Conservation (phyloP, 768 basidiomycete species). For the Macrocybe gigantea region DNA sequence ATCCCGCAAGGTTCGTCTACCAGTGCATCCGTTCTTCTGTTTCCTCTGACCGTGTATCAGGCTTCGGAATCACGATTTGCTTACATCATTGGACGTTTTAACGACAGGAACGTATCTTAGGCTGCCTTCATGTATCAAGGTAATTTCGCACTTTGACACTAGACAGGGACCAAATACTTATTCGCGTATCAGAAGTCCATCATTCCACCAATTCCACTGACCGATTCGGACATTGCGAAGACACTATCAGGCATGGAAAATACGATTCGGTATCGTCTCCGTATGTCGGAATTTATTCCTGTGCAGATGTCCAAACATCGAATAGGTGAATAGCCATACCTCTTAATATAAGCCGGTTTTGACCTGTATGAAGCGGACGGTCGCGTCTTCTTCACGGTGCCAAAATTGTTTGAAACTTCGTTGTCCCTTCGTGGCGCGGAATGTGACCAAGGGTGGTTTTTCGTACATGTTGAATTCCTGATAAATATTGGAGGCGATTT, state of each 20-base stretch:
- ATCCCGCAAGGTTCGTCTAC: constrained; percentile 63
- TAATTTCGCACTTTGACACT: constrained; percentile 19
- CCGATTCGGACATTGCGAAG: constrained; percentile 57
- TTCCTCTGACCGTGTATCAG: constrained; percentile 29
- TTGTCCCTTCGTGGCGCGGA: constrained; percentile 70
- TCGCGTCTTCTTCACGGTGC: constrained; percentile 70
- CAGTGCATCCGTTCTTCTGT: not conserved
- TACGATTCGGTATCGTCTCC: constrained; percentile 72
- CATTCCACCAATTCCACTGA: constrained; percentile 59
- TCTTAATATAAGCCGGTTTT: constrained; percentile 9
- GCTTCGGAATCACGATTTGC: constrained; percentile 88
- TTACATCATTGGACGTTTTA: constrained; percentile 87
- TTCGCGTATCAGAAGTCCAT: constrained; percentile 54
- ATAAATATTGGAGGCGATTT: constrained; percentile 70
- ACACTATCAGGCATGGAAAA: constrained; percentile 72
- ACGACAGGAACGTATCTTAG: constrained; percentile 82
- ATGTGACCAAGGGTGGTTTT: constrained; percentile 78
- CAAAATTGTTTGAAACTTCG: constrained; percentile 67
- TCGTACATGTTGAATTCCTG: constrained; percentile 70
- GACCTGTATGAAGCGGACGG: constrained; percentile 53
- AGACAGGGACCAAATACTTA: constrained; percentile 6
- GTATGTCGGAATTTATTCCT: constrained; percentile 75
- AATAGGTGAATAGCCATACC: constrained; percentile 41
- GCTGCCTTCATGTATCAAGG: constrained; percentile 79
- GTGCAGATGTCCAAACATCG: constrained; percentile 70